Percentiles rank a stretch among this genome's conserved stretches.
phyloP scores from a whole-genome alignment of 73 alveolate species.

The Paramecium bursaria region DNA sequence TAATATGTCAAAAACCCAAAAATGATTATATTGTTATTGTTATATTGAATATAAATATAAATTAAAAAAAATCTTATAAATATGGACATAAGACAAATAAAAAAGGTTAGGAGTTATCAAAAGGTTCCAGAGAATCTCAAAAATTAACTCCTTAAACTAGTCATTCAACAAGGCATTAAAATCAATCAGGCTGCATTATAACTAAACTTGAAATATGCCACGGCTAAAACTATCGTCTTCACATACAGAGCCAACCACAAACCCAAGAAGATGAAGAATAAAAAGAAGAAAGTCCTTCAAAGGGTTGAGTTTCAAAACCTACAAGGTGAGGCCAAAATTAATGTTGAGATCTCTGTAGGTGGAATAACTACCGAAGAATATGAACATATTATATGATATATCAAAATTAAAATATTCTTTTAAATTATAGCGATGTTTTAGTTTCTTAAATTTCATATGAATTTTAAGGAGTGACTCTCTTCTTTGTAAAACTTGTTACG shows the following conservation, averaged over 20 bases:
- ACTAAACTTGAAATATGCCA: slow-evolving; percentile 48
- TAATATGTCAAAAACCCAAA: no score
- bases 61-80: no score
- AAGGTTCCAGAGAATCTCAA: slow-evolving; percentile 44
- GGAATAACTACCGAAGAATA: no score
- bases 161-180: slow-evolving; percentile 30
- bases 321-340: not conserved
- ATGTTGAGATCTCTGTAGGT: slow-evolving; percentile 50
- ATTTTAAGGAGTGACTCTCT: no score
- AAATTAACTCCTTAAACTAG: slow-evolving; percentile 25
- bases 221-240: slow-evolving; percentile 54
- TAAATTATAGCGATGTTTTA: no score
- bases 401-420: no score
- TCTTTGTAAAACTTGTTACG: no score
- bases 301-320: slow-evolving; percentile 21
- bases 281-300: slow-evolving; percentile 16
- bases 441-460: no score
- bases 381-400: no score
- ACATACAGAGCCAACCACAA: slow-evolving; percentile 34
- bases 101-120: slow-evolving; percentile 44
- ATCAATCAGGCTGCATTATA: slow-evolving; percentile 58
- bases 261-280: slow-evolving; percentile 44
- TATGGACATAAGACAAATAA: slow-evolving; percentile 10
- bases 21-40: no score
- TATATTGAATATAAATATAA: no score